phyloP scores from a whole-genome alignment of 2,329 filamentous ascomycete species.

The Xylariomycetidae sp. region DNA sequence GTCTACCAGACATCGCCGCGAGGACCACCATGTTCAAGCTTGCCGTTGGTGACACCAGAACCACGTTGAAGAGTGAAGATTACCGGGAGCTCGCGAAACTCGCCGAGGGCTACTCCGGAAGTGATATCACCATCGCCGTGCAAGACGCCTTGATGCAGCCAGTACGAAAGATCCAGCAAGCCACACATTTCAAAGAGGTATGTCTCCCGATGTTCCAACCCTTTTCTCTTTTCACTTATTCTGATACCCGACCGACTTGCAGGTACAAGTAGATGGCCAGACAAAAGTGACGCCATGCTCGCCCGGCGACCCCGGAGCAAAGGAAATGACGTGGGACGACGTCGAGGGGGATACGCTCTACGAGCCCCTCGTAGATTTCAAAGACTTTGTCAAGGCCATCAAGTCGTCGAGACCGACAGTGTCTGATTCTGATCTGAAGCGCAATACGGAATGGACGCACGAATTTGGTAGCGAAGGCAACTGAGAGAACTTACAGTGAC shows the following conservation, averaged over 20 bases:
- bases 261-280: slow-evolving; percentile 67
- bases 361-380: slow-evolving; percentile 79
- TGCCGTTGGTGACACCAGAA: slow-evolving; percentile 88
- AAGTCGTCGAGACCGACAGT: slow-evolving; percentile 87
- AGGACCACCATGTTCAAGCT: slow-evolving; percentile 94
- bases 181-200: slow-evolving; percentile 96
- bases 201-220: slow-evolving; percentile 13
- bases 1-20: slow-evolving; percentile 79
- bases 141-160: slow-evolving; percentile 98
- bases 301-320: slow-evolving; percentile 78
- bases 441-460: slow-evolving; percentile 88
- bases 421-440: slow-evolving; percentile 75
- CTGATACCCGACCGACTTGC: slow-evolving; percentile 1
- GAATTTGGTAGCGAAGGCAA: slow-evolving; percentile 91
- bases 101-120: slow-evolving; percentile 92
- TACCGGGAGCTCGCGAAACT: slow-evolving; percentile 74
- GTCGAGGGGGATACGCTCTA: slow-evolving; percentile 79
- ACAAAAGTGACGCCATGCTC: slow-evolving; percentile 84
- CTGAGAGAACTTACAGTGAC: too few species aligned
- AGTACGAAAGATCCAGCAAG: slow-evolving; percentile 91
- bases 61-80: slow-evolving; percentile 72
- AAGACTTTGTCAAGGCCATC: slow-evolving; percentile 92
- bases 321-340: slow-evolving; percentile 91
- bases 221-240: neutral
- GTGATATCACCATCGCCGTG: slow-evolving; percentile 92